Base-by-base conservation (phyloP, 148 eudicot species). In the Silene uniflora region DNA sequence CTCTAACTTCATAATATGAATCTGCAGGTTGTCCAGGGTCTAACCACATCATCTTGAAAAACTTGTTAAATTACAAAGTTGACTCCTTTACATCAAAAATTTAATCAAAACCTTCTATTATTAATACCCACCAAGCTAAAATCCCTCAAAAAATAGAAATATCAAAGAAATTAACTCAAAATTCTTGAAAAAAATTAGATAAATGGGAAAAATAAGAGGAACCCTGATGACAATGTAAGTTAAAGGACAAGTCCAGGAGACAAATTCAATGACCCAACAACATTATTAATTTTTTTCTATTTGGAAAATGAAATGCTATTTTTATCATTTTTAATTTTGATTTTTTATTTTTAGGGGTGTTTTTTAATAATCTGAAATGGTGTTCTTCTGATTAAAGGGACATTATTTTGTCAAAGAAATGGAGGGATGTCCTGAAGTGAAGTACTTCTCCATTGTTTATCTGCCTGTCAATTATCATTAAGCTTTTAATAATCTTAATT, bases 1-100 rank as follows among this genome's bases (percentile, higher is more conserved):
- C 83, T 62, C 94, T 89, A 75, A 92, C 88, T 85, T 90, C 80
- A 81, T 95, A 95, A 73, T 86, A 95, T 39, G 91, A 85, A 84
- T 94, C 98, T 72, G 93, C 86, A 75, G 98, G 87, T 69, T 83
- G 81, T 21, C 97, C 98, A 35, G 87, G 85, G 76, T 91, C 93
- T 83, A 87, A 83, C 90, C 93, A 92, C 90, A 89, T 84, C 81
- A 73, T 84, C 85, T 39, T 78, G 62, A 79, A 12, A 22, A 42
- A 49, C 11, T 6, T 10, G 49, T 27, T 7, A 49, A 49, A 68
- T 58, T 55, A 29, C 22, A 66, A 60, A 55, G 6, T 22, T 58
- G 46, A 32, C 47, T 60, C 77, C 75, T 69, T 63, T 23, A 56
- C 55, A 70, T 71, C 81, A 74, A 60, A 60, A 67, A 75, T 76